These are phyloP conservation scores for Leonotis leonurus DNA, from an alignment of 257 asterid genomes.

Conservation along the genomic window DNA sequence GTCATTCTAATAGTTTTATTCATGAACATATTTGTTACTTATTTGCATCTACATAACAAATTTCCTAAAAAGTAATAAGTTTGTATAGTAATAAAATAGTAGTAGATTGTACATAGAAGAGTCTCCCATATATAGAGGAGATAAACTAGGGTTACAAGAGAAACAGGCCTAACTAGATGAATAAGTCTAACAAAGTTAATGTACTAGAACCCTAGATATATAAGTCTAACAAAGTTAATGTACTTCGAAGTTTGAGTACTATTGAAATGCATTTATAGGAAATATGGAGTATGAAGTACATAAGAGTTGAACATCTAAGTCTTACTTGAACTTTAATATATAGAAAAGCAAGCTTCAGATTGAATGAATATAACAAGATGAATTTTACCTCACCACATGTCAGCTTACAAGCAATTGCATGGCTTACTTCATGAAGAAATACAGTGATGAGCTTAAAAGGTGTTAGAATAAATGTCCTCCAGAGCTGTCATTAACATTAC, in stretches of 20 bases:
- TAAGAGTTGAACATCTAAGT: too few relatives aligned
- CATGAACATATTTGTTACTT: not conserved
- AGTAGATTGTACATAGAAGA: too few relatives aligned
- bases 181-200: too few relatives aligned
- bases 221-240: too few relatives aligned
- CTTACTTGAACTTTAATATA: not conserved
- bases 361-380: not conserved
- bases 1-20: not conserved
- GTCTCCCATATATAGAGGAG: too few relatives aligned
- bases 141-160: too few relatives aligned
- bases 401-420: conserved; percentile 92
- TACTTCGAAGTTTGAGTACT: not conserved
- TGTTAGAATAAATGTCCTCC: conserved; percentile 84
- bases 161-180: too few relatives aligned
- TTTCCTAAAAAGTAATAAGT: not conserved
- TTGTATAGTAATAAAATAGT: too few relatives aligned
- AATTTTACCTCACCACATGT: conserved; percentile 80
- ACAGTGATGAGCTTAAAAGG: conserved; percentile 96
- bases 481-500: conserved; percentile 47
- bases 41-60: not conserved
- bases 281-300: not conserved
- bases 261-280: not conserved
- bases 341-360: conserved; percentile 1
- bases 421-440: conserved; percentile 94
- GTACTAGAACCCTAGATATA: too few relatives aligned